phyloP scores from a whole-genome alignment of 2,329 filamentous ascomycete genomes.

The Fusarium cicatricum region DNA sequence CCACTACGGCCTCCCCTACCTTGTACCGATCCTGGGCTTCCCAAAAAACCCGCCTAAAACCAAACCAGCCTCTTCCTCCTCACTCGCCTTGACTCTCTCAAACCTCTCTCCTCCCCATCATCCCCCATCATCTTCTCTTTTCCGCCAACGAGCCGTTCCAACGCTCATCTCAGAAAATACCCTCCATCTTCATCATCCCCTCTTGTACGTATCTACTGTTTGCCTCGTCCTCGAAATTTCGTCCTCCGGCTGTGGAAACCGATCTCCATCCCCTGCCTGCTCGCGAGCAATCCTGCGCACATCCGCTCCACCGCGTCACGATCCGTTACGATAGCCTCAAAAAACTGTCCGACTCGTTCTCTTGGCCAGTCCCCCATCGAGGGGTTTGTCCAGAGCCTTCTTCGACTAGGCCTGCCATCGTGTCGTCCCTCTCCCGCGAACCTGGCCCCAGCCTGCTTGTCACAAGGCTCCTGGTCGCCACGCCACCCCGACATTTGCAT shows the following conservation, averaged over 20 bases:
- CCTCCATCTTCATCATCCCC: conserved; percentile 30
- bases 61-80: conserved; percentile 35
- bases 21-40: conserved; percentile 28
- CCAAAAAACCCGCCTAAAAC: conserved; percentile 36
- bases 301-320: conserved; percentile 38
- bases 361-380: conserved; percentile 36
- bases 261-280: conserved; percentile 14
- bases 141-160: conserved; percentile 14
- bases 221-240: conserved; percentile 19
- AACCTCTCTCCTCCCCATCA: conserved; percentile 31
- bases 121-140: conserved; percentile 25
- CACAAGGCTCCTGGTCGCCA: conserved; percentile 33
- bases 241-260: conserved; percentile 10
- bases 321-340: conserved; percentile 37
- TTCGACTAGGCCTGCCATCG: conserved; percentile 15
- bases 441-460: conserved; percentile 23
- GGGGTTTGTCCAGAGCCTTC: conserved; percentile 33
- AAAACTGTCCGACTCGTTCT: conserved; percentile 32
- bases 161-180: conserved; percentile 28
- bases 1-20: conserved; percentile 18
- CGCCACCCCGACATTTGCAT: conserved; percentile 33
- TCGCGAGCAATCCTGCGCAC: conserved; percentile 32
- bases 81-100: conserved; percentile 20
- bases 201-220: conserved; percentile 25
- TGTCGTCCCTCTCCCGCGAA: conserved; percentile 14